Base-by-base conservation (phyloP, 2,329 filamentous ascomycete genomes). In the Fusarium odoratissimum region DNA sequence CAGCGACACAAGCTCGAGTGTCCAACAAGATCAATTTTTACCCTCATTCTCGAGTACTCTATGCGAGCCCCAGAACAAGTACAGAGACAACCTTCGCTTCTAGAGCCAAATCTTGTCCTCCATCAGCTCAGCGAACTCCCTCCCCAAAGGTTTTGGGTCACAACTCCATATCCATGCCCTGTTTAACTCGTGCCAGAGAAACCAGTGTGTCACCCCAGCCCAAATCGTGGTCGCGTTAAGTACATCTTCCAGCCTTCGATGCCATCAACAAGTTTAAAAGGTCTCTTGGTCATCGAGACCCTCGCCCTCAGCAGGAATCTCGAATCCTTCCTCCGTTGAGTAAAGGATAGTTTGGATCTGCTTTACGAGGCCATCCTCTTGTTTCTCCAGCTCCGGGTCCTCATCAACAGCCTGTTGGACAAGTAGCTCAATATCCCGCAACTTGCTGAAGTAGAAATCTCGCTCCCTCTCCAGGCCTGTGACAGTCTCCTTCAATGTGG, bases 401-500 rank as follows among this genome's bases (percentile, higher is more conserved):
- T 94, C 93, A 77, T 99, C 96, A 79, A 97, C 92, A 16, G 95
- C 95, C 79, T 94, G 93, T 86, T 99, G 96, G 61, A 99, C 90
- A 78, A 99, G 86, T 74, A 99, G 86, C 85, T 99, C 96, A 77
- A 99, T 99, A 81, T 99, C 96, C 67, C 96, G 90, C 73, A 99
- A 88, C 87, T 99, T 99, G 88, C 94, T 97, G 84, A 99, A 99
- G 87, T 99, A 99, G 82, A 99, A 99, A 82, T 99, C 96, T 55
- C 96, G 90, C 86, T 99, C 96, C 77, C 96, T 92, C 87, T 99
- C 96, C 45, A 99, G 87, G 3, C 96, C 96, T 17, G 90, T 88
- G n/a, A 99, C 95, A 1, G 94, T 97, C 86, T 98, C 95, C 88
- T 97, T 97, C 76, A 98, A 88, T 33, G 93, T 93, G 45, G 89